Evolutionary conservation across 78 protist species (phyloP).

Genomic region (Parvularia atlantis): DNA sequence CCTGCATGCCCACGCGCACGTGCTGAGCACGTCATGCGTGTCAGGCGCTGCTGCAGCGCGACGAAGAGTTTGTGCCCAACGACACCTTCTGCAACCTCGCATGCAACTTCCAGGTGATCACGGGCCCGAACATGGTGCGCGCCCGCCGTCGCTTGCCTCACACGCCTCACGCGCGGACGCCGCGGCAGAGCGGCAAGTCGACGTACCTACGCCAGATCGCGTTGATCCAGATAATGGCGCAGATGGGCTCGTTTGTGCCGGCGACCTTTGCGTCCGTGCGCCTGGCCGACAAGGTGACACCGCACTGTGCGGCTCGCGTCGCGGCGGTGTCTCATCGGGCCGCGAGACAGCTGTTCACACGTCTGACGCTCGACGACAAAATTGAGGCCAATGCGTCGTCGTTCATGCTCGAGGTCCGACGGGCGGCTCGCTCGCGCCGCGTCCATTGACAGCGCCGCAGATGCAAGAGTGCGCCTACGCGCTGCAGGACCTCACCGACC

Average conservation of each 20-base stretch:
- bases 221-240: constrained; percentile 26
- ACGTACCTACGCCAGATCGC: constrained; percentile 23
- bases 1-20: background rate
- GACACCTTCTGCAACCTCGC: background rate
- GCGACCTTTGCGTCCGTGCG: constrained; percentile 27
- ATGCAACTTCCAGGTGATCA: constrained; percentile 19
- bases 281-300: too few relatives aligned
- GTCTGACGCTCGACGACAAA: constrained; percentile 27
- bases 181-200: constrained; percentile 41
- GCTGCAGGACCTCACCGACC: background rate
- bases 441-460: background rate
- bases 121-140: constrained; percentile 47
- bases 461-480: constrained; percentile 34
- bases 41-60: too few relatives aligned
- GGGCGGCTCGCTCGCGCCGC: background rate
- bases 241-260: constrained; percentile 44
- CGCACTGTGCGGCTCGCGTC: too few relatives aligned
- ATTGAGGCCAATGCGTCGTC: constrained; percentile 22
- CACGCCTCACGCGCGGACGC: too few relatives aligned
- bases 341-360: background rate
- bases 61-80: background rate
- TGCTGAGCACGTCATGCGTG: too few relatives aligned
- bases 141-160: too few relatives aligned
- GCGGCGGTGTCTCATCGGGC: background rate
- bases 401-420: constrained; percentile 23